Base-by-base conservation (phyloP, 2,329 filamentous ascomycete species). In the Xylariaceae sp. region DNA sequence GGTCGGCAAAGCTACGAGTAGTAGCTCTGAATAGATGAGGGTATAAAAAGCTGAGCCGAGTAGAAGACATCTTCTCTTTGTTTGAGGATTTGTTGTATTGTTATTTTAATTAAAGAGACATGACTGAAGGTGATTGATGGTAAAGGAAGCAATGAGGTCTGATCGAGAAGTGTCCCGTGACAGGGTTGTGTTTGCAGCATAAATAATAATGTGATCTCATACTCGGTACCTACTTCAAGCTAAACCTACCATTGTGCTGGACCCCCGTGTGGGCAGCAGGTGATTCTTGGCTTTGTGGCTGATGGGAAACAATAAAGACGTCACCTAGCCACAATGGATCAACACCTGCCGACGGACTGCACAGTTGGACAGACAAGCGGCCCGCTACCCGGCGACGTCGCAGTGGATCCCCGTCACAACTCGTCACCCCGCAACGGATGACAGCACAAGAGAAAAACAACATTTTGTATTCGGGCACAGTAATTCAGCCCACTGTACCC, bases 1-100 rank as follows among this genome's bases (percentile, higher is more conserved):
- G 61, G 65, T 79, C 61, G 65, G 65, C 59, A 51, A 62, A 55
- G 52, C 74, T 71, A n/a, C n/a, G n/a, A n/a, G n/a, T n/a, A 52
- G 74, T 63, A 14, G 74, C 71, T 44, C 82, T 79, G 64, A 84
- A 78, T 44, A 87, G 66, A 55, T 82, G 80, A 37, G 85, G 83
- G 55, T 86, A 87, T 16, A 88, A 71, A 58, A 87, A 87, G 14
- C 79, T 78, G 48, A 88, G 70, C 58, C 83, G 75, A 49, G 72
- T 69, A 20, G 77, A 73, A 52, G 82, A 74, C 80, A 88, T 88
- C 50, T 57, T 63, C 4, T 46, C 37, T 4, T 32, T 32, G 27
- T 32, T 4, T 32, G 16, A 3, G 7, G 27, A 8, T 8, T 32
- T 14, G 27, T 16, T 4, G 27, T 12, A n/a, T 38, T 44, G 44